Evolutionary conservation across 306 rosid genomes (phyloP).

Genomic region (Glycine tomentella): DNA sequence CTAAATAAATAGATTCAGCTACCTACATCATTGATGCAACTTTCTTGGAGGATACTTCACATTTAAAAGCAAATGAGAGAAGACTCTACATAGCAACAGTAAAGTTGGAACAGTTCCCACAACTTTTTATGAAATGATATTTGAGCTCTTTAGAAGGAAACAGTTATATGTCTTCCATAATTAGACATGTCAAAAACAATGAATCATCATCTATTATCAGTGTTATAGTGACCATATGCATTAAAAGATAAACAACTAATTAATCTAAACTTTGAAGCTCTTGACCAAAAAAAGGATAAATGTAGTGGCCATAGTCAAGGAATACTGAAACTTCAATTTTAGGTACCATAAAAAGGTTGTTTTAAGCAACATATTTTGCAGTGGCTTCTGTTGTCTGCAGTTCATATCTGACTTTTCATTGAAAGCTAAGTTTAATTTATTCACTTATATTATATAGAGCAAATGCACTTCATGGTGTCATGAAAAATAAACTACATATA

Average conservation of each 20-base stretch:
- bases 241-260: neutral
- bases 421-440: no score
- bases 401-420: no score
- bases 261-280: neutral
- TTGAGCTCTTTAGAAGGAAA: neutral
- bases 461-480: no score
- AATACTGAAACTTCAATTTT: neutral
- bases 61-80: neutral
- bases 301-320: neutral
- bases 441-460: no score
- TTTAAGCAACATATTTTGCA: neutral
- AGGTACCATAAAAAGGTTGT: neutral
- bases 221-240: conserved; percentile 10
- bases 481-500: no score
- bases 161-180: neutral
- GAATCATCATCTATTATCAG: neutral
- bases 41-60: conserved; percentile 3
- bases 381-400: neutral
- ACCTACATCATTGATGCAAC: conserved; percentile 20
- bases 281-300: neutral
- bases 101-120: neutral
- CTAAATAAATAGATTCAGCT: conserved; percentile 12
- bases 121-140: neutral
- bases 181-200: conserved; percentile 7
- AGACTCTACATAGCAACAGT: conserved; percentile 7